Conservation (phyloP, 2,329 filamentous ascomycete genomes). For the Lanzia echinophila region DNA sequence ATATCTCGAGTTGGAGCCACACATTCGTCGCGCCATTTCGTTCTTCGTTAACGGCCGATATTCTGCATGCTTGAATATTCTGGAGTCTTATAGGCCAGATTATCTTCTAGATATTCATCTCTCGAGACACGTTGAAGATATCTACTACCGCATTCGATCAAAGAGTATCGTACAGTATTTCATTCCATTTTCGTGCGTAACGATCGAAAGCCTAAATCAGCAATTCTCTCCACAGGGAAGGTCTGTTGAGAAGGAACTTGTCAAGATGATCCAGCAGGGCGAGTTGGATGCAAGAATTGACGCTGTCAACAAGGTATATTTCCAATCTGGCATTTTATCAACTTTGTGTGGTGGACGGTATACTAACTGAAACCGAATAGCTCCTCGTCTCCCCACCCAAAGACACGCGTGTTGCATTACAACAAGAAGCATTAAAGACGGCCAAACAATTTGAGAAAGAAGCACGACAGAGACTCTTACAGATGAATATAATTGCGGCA, state of each 20-base stretch:
- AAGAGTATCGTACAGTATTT: conserved; percentile 95
- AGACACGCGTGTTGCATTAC: conserved; percentile 62
- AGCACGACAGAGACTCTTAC: conserved; percentile 67
- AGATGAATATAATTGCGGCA: conserved; percentile 68
- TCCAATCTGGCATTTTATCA: background rate
- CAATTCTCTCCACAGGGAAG: conserved; percentile 63
- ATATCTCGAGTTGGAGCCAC: conserved; percentile 87
- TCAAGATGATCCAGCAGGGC: conserved; percentile 67
- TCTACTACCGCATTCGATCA: conserved; percentile 71
- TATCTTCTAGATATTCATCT: conserved; percentile 89
- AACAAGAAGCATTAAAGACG: conserved; percentile 60
- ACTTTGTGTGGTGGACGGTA: background rate
- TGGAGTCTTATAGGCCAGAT: conserved; percentile 75
- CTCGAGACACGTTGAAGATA: conserved; percentile 59
- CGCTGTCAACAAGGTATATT: conserved; percentile 62
- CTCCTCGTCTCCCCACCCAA: conserved; percentile 66
- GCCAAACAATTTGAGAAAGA: conserved; percentile 68
- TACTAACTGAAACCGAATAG: conserved; percentile 32
- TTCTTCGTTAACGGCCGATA: conserved; percentile 91
- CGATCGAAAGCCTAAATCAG: conserved; percentile 67
- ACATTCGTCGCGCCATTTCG: conserved; percentile 83
- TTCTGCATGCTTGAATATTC: conserved; percentile 71
- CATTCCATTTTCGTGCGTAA: conserved; percentile 81
- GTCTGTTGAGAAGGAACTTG: conserved; percentile 67
- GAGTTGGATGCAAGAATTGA: conserved; percentile 76